Evolutionary conservation across 1,284 basidiomycete genomes (phyloP), one percentile per base, ranked within the genome.

Genomic region (Stygiomarasmius scandens): DNA sequence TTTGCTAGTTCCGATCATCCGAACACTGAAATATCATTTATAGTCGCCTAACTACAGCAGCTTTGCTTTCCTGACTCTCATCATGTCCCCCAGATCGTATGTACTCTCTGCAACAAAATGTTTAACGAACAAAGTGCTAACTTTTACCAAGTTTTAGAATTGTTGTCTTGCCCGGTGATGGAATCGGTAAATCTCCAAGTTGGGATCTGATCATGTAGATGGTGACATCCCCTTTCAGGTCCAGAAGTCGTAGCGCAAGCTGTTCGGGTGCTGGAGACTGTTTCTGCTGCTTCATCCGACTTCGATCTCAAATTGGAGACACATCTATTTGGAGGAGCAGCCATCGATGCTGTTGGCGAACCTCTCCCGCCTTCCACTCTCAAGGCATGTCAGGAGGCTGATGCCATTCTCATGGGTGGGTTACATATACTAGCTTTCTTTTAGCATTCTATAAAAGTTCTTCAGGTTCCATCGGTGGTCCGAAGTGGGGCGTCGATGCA

Each of bases 211-310:
- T 52, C 38, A 59, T 51, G 43, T 16, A 27, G 47, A 32, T 47
- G 41, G 34, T 52, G 58, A 52, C 46, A 43, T 66, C 59, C 52
- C 8, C 49, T 47, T 62, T 44, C 66, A 96, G 95, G 97, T 34
- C 97, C 97, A 43, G 94, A 97, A 69, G 95, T 99, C 34, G 83
- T 95, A 36, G 83, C 77, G n/a, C 89, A 99, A 75, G 97, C 96
- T 12, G 82, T 89, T 29, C 87, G 90, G 59, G 92, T 98, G 2
- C 85, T 99, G 59, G 78, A 96, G 63, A 76, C 85, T 6, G 76
- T 98, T 56, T 87, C 89, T 1, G 78, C 79, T 14, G 78, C 80
- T 52, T 86, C 85, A 20, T 64, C 79, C 34, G 83, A 86, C 41
- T 75, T 90, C 55, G 82, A 91, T 57, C 84, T 98, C 71, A 81